Evolutionary conservation across 345 rosid species (phyloP), one percentile per base, ranked within the genome.

Genomic region (Hibiscus trionum): DNA sequence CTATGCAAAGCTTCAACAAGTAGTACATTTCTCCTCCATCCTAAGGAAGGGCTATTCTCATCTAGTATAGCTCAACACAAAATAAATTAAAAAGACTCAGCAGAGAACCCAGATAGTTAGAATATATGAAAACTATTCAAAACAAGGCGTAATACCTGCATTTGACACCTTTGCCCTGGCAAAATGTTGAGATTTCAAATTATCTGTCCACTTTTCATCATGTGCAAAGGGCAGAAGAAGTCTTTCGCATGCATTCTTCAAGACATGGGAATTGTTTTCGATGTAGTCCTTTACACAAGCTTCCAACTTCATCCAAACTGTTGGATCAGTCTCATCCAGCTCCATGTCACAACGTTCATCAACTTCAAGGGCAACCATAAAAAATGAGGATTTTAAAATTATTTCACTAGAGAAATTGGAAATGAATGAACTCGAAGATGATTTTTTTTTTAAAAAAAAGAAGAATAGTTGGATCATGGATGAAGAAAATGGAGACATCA

Each of bases 291-390:
- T 84, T 52, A 89, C 81, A 65, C 91, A 88, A 77, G 88, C 90
- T 88, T 95, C 98, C 83, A 95, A 73, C 83, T 92, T 93, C 52
- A 76, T 80, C 99, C 99, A 95, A 59, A 88, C 81, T 49, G 99
- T 87, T 59, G 98, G 99, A 84, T 95, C 99, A 78, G 99, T 95
- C 81, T 95, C 99, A 81, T 93, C 98, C 76, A 95, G 87, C 80
- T 95, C 99, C 99, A 95, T 95, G 65, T 84, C 98, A 80, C 91
- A 90, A 26, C 98, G 91, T 78, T 95, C 98, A 80, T 95, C 98
- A 80, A 93, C 99, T 95, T 85, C 71, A 60, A 58, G 74, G 72
- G 16, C 77, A 52, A 75, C 50, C 70, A 66, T 24, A 47, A 56
- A 73, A 80, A 14, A 64, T 12, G 11, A 63, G 55, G 71, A 72